Percentiles rank a stretch among this genome's conserved stretches.
phyloP scores from a whole-genome alignment of 228 moss, liverwort and hornwort genomes.

The Sphagnum magellanicum region DNA sequence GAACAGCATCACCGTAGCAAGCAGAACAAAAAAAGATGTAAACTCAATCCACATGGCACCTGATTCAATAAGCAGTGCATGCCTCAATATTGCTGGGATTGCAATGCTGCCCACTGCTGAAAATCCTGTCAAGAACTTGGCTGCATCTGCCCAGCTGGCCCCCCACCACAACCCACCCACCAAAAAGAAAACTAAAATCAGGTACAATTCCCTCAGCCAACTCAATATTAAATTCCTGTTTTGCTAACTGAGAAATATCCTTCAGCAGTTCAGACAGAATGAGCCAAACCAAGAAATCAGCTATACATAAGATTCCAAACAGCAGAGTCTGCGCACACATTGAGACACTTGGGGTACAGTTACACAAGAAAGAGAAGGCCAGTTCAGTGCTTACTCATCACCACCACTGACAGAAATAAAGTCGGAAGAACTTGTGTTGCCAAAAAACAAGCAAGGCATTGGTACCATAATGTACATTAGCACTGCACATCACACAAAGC shows the following conservation, averaged over 20 bases:
- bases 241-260: neutral
- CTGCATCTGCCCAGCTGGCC: constrained; percentile 76
- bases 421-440: constrained; percentile 53
- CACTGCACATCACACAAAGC: constrained; percentile 28
- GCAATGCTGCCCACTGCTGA: constrained; percentile 92
- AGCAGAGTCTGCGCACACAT: neutral
- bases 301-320: neutral
- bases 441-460: constrained; percentile 98
- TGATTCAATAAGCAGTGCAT: constrained; percentile 75
- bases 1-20: constrained; percentile 71
- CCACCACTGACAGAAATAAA: constrained; percentile 48
- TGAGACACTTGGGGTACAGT: neutral
- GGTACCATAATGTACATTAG: constrained; percentile 97
- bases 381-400: constrained; percentile 53
- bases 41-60: constrained; percentile 96
- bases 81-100: constrained; percentile 87
- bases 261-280: neutral
- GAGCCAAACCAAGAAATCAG: neutral
- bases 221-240: neutral
- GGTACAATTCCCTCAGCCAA: neutral
- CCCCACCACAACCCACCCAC: constrained; percentile 2
- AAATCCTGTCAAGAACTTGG: constrained; percentile 90
- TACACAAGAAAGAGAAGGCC: neutral
- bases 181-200: neutral
- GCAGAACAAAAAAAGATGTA: constrained; percentile 68